These are phyloP conservation scores for Scleroderma bovista DNA, from an alignment of 768 basidiomycete species.

Conservation along the genomic window DNA sequence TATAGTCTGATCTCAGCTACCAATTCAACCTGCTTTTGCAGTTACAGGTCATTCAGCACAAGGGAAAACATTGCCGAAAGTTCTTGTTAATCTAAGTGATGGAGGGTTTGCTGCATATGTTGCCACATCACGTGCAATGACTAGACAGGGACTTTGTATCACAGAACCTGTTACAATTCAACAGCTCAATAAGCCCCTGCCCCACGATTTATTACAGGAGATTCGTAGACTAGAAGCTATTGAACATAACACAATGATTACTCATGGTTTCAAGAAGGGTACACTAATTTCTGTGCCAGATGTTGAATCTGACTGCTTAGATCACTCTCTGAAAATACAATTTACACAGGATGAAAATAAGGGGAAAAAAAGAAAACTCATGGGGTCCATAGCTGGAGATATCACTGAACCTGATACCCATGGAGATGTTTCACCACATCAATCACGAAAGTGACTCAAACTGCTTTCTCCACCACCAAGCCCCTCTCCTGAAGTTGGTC, in stretches of 20 bases:
- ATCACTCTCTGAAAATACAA: no score
- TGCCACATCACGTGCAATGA: constrained; percentile 7
- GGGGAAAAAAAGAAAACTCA: no score
- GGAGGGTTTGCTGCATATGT: constrained; percentile 28
- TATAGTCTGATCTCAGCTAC: constrained; percentile 13
- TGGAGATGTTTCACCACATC: no score
- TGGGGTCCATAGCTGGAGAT: no score
- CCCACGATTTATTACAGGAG: not conserved
- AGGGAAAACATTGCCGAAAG: constrained; percentile 21
- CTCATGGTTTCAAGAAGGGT: not conserved
- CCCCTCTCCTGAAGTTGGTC: no score
- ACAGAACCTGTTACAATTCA: constrained; percentile 11
- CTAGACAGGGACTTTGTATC: constrained; percentile 9
- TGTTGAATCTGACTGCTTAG: constrained; percentile 4
- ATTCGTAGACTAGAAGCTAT: not conserved
- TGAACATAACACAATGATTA: constrained; percentile 7
- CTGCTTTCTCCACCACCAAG: no score
- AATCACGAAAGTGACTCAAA: no score
- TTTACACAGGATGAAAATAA: no score
- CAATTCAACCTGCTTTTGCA: constrained; percentile 25
- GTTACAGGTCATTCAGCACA: constrained; percentile 28
- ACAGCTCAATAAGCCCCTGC: constrained; percentile 18
- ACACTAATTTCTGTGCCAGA: not conserved
- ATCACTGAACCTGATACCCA: no score
- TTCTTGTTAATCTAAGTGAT: constrained; percentile 16